phyloP scores from a whole-genome alignment of 441 rosid species.

The Lepidium campestre region DNA sequence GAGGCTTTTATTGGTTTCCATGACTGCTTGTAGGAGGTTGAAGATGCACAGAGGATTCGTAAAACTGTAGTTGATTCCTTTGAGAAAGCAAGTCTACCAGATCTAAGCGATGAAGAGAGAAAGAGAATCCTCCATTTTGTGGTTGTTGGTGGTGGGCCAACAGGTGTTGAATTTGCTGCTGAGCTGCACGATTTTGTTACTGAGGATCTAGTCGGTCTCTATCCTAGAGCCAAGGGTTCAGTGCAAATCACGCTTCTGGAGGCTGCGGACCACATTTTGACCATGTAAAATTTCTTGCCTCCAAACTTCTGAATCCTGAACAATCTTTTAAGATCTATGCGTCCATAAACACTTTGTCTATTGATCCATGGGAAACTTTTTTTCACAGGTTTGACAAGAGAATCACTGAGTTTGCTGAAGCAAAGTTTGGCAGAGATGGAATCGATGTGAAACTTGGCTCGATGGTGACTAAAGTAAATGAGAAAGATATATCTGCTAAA shows the following conservation, averaged over 20 bases:
- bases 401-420: slow-evolving; percentile 88
- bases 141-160: slow-evolving; percentile 97
- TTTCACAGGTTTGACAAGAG: slow-evolving; percentile 92
- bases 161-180: slow-evolving; percentile 98
- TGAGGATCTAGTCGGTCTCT: slow-evolving; percentile 74
- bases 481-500: slow-evolving; percentile 77
- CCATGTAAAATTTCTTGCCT: slow-evolving; percentile 51
- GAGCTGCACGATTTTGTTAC: slow-evolving; percentile 88
- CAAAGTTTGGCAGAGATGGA: slow-evolving; percentile 84
- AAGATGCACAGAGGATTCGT: slow-evolving; percentile 93
- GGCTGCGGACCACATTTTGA: slow-evolving; percentile 87
- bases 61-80: slow-evolving; percentile 72
- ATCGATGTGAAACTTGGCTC: slow-evolving; percentile 85
- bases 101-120: slow-evolving; percentile 80
- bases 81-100: slow-evolving; percentile 89
- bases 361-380: background rate
- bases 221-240: slow-evolving; percentile 55
- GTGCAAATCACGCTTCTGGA: slow-evolving; percentile 83
- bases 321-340: background rate
- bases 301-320: background rate
- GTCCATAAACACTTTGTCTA: background rate
- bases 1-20: background rate
- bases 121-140: slow-evolving; percentile 88
- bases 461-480: slow-evolving; percentile 77
- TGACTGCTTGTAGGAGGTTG: slow-evolving; percentile 65